Evolutionary conservation across 75 land plant genomes (phyloP).

Genomic region (Cunninghamia lanceolata): DNA sequence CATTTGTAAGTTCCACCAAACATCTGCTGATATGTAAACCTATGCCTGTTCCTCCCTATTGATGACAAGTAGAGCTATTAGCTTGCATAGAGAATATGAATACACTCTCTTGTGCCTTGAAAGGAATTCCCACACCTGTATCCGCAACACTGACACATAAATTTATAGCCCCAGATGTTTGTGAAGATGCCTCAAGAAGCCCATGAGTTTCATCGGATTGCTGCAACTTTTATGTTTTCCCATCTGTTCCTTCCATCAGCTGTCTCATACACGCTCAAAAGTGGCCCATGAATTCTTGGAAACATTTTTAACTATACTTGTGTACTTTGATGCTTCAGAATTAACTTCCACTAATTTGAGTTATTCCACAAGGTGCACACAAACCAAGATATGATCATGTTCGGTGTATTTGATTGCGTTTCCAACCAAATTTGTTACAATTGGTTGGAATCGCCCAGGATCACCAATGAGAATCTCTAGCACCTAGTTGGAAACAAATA

Average conservation of each 20-base stretch:
- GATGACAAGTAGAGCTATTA: conserved; percentile 84
- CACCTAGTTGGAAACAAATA: too few species aligned
- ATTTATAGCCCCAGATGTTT: conserved; percentile 21
- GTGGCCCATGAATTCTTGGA: conserved; percentile 33
- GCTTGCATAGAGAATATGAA: conserved; percentile 90
- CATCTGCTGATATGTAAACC: conserved; percentile 87
- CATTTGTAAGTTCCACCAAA: conserved; percentile 80
- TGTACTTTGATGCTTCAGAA: conserved; percentile 15
- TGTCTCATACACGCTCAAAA: conserved; percentile 71
- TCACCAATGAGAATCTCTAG: conserved; percentile 87
- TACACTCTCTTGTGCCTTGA: conserved; percentile 66
- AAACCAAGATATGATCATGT: too few species aligned
- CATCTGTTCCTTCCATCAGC: conserved; percentile 61
- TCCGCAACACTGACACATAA: conserved; percentile 77
- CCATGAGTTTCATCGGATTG: conserved; percentile 27
- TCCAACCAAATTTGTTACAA: too few species aligned
- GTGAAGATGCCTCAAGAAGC: conserved; percentile 7
- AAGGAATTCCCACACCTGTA: conserved; percentile 91
- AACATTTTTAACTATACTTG: background rate
- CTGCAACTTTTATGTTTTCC: conserved; percentile 31
- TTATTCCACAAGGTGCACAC: too few species aligned
- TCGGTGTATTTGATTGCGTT: too few species aligned
- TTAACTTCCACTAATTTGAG: too few species aligned
- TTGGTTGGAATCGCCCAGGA: conserved; percentile 83
- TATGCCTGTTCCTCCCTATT: conserved; percentile 93